These are phyloP conservation scores for Astrocystis sublimbata DNA, from an alignment of 495 filamentous ascomycete species.

Conservation along the genomic window DNA sequence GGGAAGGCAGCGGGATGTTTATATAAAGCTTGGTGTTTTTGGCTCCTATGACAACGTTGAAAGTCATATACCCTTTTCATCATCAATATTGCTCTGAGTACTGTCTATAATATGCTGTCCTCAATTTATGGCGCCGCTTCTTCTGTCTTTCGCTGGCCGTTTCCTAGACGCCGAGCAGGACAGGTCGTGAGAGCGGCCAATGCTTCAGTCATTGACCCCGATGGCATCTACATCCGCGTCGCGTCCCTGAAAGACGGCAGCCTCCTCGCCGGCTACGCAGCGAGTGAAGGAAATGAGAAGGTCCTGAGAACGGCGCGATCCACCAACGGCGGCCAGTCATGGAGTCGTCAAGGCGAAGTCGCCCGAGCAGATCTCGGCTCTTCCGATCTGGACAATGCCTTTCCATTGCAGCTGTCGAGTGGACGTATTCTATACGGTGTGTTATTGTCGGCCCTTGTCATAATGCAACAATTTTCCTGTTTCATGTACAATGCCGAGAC, in stretches of 20 bases:
- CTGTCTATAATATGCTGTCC: constrained; percentile 18
- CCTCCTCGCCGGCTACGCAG: constrained; percentile 48
- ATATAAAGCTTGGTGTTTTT: background rate
- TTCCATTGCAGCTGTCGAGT: constrained; percentile 53
- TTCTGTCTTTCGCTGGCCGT: constrained; percentile 7
- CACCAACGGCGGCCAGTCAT: constrained; percentile 44
- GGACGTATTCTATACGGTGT: constrained; percentile 54
- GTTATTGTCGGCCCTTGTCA: too few relatives aligned
- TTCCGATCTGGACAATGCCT: constrained; percentile 62
- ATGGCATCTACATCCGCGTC: constrained; percentile 51
- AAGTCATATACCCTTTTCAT: background rate
- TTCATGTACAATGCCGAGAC: too few relatives aligned
- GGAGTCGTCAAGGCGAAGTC: constrained; percentile 39
- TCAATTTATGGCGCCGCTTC: constrained; percentile 3
- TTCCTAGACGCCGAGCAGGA: constrained; percentile 17
- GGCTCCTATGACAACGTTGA: background rate
- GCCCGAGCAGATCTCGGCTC: constrained; percentile 31
- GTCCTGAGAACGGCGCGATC: constrained; percentile 39
- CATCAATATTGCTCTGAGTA: background rate
- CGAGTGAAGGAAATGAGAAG: constrained; percentile 35
- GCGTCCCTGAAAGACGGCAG: constrained; percentile 41
- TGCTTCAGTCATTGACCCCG: constrained; percentile 31
- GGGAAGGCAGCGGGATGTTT: background rate
- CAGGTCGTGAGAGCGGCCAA: constrained; percentile 23
- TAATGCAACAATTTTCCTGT: too few relatives aligned